Evolutionary conservation across 495 filamentous ascomycete genomes (phyloP), one percentile per base, ranked within the genome.

Genomic region (Penicillium verhagenii): DNA sequence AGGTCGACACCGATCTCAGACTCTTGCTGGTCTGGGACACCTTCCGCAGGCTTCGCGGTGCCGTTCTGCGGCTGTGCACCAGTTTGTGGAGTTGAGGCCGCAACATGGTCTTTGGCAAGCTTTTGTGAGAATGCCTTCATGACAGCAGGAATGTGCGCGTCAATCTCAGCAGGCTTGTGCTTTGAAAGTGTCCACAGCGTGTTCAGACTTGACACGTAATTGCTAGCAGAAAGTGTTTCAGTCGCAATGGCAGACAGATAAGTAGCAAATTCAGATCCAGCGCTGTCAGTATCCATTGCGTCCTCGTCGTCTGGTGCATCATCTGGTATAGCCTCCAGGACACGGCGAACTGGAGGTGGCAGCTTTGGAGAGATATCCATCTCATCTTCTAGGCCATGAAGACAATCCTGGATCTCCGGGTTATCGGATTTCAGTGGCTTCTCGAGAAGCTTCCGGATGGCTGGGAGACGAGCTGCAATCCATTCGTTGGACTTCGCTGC

Each of bases 101-200:
- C 86, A 56, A 97, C 86, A 70, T 98, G 93, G 44, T 99, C 94
- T 63, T 94, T 88, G 3, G 91, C 91, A 31, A 97, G 80, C 65
- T 97, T 97, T n/a, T 82, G 78, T 50, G 93, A 91, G 59, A 99
- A 82, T 0, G 91, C 89, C 65, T 96, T 96, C 89, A 97, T 96
- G 47, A 97, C 81, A 21, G 86, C 81, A 9, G 82, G 80, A 52
- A 97, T 90, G 63, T 97, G 93, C 44, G 87, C 78, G 63, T 97
- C 95, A 53, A 99, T 89, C 54, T 92, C 86, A 11, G 85, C 82
- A 6, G 93, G 89, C 60, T 85, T 90, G 43, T 86, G 85, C 61
- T 88, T 82, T n/a, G 90, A 89, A 19, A 99, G 71, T 11, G 90
- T 91, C 90, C 91, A 96, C 9, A 97, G 75, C 24, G 94, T 86